These are phyloP conservation scores for Stephanodiscus triporus DNA, from an alignment of 108 stramenopile genomes.

Conservation along the genomic window DNA sequence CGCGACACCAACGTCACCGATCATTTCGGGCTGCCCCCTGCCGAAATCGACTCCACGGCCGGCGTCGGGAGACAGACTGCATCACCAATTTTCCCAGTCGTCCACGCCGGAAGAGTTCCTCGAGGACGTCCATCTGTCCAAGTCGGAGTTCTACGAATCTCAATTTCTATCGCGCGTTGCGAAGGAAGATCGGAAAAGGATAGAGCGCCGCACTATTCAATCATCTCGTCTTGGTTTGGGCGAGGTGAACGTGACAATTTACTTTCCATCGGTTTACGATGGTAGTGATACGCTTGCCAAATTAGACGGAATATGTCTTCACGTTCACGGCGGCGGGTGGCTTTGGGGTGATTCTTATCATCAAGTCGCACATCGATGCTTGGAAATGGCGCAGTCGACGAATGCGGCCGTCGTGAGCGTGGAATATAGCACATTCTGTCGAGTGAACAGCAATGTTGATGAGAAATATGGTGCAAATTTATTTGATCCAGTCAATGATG, in stretches of 20 bases:
- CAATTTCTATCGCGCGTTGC: conserved; percentile 35
- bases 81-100: conserved; percentile 16
- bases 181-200: conserved; percentile 10
- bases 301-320: conserved; percentile 43
- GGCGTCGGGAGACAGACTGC: conserved; percentile 15
- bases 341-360: conserved; percentile 43
- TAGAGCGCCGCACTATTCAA: conserved; percentile 12
- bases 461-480: background rate
- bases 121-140: conserved; percentile 14
- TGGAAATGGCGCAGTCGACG: conserved; percentile 38
- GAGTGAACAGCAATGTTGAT: background rate
- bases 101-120: conserved; percentile 11
- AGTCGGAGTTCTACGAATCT: conserved; percentile 38
- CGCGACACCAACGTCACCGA: conserved; percentile 2
- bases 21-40: conserved; percentile 23
- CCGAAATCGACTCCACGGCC: conserved; percentile 28
- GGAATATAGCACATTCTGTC: conserved; percentile 32
- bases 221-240: conserved; percentile 3
- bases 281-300: background rate
- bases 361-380: conserved; percentile 53
- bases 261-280: conserved; percentile 11
- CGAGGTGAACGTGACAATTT: conserved; percentile 43
- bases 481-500: conserved; percentile 48
- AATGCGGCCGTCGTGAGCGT: conserved; percentile 49
- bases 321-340: conserved; percentile 53